Conservation (phyloP, 768 basidiomycete species). For the Lactifluus subvellereus region DNA sequence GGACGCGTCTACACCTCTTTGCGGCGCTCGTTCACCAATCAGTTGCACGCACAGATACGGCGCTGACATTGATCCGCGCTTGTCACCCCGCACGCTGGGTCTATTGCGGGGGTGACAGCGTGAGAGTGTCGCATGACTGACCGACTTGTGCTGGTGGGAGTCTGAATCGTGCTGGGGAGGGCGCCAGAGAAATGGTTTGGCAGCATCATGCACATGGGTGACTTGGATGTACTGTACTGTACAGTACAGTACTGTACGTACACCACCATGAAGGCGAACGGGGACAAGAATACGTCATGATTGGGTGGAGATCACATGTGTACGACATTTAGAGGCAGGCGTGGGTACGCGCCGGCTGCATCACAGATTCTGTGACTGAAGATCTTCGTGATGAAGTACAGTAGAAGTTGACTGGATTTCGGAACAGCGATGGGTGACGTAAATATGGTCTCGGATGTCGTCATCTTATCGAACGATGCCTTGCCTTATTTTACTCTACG, state of each 20-base stretch:
- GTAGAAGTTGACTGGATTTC: not conserved
- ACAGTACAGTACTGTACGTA: not conserved
- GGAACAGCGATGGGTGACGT: not conserved
- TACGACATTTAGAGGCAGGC: not conserved
- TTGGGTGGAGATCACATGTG: not conserved
- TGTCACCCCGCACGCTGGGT: not conserved
- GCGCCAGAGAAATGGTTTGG: not conserved
- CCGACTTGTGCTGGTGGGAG: not conserved
- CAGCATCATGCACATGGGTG: not conserved
- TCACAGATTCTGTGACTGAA: not conserved
- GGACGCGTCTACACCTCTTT: not conserved
- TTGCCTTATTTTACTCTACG: not conserved
- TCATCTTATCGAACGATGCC: not conserved
- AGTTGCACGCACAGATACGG: not conserved
- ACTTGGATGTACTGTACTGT: not conserved
- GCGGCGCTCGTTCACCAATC: not conserved
- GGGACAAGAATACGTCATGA: not conserved
- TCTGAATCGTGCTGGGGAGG: not conserved
- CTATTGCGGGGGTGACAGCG: not conserved
- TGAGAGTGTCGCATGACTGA: slow-evolving; percentile 12
- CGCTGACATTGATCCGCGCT: not conserved
- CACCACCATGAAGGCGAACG: not conserved
- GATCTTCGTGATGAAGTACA: not conserved
- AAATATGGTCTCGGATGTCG: not conserved
- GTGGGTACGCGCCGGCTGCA: not conserved